Evolutionary conservation across 352 stramenopile genomes (phyloP), one percentile per base, ranked within the genome.

Genomic region (Pythium brassicae): DNA sequence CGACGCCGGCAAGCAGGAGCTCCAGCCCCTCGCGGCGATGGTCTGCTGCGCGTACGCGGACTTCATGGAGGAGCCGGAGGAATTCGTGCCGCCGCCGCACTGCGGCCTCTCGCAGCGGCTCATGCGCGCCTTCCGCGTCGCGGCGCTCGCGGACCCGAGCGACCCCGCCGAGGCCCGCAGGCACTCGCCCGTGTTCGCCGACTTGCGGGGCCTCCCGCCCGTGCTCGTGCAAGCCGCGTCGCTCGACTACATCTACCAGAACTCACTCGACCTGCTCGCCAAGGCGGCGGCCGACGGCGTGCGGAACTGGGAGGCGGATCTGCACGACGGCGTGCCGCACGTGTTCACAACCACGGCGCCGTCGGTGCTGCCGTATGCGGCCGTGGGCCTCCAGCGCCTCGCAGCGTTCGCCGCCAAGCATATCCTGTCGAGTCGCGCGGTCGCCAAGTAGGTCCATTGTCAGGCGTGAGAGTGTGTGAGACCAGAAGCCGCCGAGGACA

Each of bases 331-430:
- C 59, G 80, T 89, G 68, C 72, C 76, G 3, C 78, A 89, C 52
- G 76, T 81, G 10, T 89, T 89, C 64, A 84, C 66, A n/a, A 57
- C 75, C 2, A 74, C 82, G 29, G 71, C 76, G n/a, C 66, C 74
- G 27, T 63, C 66, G n/a, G 63, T 83, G 23, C 60, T 89, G 44
- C 74, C 78, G 5, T 66, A 84, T 26, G 71, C 72, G 6, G 62
- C 62, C 10, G 60, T 77, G 0, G 78, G 73, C 0, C 67, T 85
- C 14, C 34, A 82, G 8, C 55, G 48, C n/a, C 65, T 83, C 49
- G 74, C 66, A 11, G 66, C 37, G 19, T 88, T 86, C 40, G 62
- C 71, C 12, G 65, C 53, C 12, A 56, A 55, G 7, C 67, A 76
- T 23, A 23, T 78, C 29, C 27, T 52, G 3, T 12, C 42, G 27